Base-by-base conservation (phyloP, 225 moss, liverwort and hornwort genomes). In the Physcomitrium patens region DNA sequence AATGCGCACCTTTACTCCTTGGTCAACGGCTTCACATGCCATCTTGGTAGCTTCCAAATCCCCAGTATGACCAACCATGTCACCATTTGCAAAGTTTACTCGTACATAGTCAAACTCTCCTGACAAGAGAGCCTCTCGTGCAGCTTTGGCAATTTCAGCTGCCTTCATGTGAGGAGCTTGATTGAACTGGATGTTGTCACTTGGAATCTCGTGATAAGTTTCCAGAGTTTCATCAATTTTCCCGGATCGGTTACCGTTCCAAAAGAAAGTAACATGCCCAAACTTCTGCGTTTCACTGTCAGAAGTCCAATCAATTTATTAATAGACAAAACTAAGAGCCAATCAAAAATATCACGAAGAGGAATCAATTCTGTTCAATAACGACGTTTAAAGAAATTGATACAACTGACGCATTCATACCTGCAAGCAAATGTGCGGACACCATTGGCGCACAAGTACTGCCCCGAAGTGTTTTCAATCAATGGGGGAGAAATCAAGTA, bases 21-120 rank as follows among this genome's bases (percentile, higher is more conserved):
- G 86, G 64, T 94, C 94, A 63, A 94, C 94, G 69, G 94, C 86
- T 84, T 90, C 90, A 57, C 94, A 94, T 62, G 94, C 94, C 65
- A 63, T 72, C 70, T 92, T 83, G 28, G 92, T 92, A 42, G 92
- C 90, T 51, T 86, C 85, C 82, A 94, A 78, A 71, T 92, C 94
- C 49, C 94, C 94, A 14, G 94, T 94, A 41, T 94, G 94, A 11
- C 94, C 94, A 46, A 94, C 92, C 94, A 92, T 94, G 65, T 94
- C 94, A 24, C 94, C 92, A 62, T 92, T 94, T 2, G 94, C 92
- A 71, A 94, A 84, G 74, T 94, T 94, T 52, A 94, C 86, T 54
- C 92, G 92, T 8, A 94, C 82, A 42, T 90, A 94, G 54, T 92
- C 94, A 28, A 82, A 94, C 63, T 92, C 75, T 9, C 90, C 86